Percentiles rank a stretch among this genome's conserved stretches.
phyloP scores from a whole-genome alignment of 164 flowering plant genomes.

The Aristolochia californica region DNA sequence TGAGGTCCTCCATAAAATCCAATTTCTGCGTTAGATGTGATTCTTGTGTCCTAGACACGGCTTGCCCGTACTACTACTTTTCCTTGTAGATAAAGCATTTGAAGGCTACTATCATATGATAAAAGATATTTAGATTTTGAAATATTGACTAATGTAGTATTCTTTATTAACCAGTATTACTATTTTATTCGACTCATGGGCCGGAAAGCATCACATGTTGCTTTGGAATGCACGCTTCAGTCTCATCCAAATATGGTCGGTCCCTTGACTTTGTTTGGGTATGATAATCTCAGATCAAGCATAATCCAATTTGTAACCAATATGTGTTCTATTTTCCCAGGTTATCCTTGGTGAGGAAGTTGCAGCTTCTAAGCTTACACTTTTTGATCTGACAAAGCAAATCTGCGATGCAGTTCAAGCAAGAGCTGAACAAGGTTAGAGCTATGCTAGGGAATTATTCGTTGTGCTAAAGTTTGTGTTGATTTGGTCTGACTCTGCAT shows the following conservation, averaged over 20 bases:
- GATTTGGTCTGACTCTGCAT: too few relatives aligned
- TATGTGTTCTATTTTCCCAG: conserved; percentile 22
- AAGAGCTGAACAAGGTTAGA: conserved; percentile 71
- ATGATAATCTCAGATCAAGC: neutral
- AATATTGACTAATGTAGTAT: too few relatives aligned
- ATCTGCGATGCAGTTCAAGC: conserved; percentile 96
- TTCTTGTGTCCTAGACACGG: too few relatives aligned
- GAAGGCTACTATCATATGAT: too few relatives aligned
- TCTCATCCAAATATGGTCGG: conserved; percentile 92
- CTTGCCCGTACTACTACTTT: too few relatives aligned
- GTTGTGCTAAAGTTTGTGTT: neutral
- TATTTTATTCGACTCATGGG: conserved; percentile 97
- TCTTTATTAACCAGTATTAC: conserved; percentile 52
- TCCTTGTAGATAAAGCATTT: too few relatives aligned
- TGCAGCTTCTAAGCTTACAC: conserved; percentile 91
- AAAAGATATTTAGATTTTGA: too few relatives aligned
- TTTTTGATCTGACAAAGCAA: conserved; percentile 87
- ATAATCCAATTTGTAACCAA: neutral
- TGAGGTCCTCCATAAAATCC: too few relatives aligned
- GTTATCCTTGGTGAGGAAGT: conserved; percentile 98
- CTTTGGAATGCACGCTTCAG: conserved; percentile 93
- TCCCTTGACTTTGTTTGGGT: conserved; percentile 13
- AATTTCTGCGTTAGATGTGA: too few relatives aligned
- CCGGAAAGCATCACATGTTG: conserved; percentile 92
- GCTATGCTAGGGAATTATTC: neutral